These are phyloP conservation scores for Zostera marina DNA, from an alignment of 116 monocot species.

Conservation along the genomic window DNA sequence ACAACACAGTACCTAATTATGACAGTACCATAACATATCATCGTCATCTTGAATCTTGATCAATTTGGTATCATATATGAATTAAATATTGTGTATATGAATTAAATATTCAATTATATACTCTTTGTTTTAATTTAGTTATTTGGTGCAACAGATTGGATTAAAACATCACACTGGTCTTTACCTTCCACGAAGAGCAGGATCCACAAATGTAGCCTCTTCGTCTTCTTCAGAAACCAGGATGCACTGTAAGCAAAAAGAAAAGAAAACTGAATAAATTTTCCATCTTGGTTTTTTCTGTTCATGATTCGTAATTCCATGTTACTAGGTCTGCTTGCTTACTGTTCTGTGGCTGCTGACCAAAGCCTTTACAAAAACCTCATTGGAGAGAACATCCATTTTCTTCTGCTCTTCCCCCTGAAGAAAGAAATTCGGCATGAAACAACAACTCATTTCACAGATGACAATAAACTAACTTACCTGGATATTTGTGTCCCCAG, in stretches of 20 bases:
- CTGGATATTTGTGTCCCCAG: slow-evolving; percentile 90
- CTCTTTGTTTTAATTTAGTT: neutral
- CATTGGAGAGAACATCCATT: slow-evolving; percentile 93
- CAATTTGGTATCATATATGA: too few relatives aligned
- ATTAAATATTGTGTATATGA: too few relatives aligned
- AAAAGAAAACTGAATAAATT: neutral
- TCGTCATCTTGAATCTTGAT: neutral
- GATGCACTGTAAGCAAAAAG: slow-evolving; percentile 39
- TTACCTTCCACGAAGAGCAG: slow-evolving; percentile 68
- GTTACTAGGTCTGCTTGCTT: slow-evolving; percentile 3
- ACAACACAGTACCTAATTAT: slow-evolving; percentile 84
- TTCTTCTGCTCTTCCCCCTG: slow-evolving; percentile 99
- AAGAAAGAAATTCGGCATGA: neutral
- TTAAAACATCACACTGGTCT: too few relatives aligned
- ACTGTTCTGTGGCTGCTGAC: slow-evolving; percentile 85
- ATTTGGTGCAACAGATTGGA: neutral
- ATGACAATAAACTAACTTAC: slow-evolving; percentile 9
- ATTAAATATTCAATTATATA: too few relatives aligned
- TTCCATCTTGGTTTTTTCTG: too few relatives aligned
- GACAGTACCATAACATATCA: slow-evolving; percentile 3
- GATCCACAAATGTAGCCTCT: slow-evolving; percentile 85
- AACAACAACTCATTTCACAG: neutral
- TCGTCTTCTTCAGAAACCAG: slow-evolving; percentile 97
- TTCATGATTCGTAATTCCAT: too few relatives aligned
- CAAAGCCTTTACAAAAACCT: slow-evolving; percentile 91